Evolutionary conservation across 2,329 filamentous ascomycete genomes (phyloP).

Genomic region (Didymella exigua): DNA sequence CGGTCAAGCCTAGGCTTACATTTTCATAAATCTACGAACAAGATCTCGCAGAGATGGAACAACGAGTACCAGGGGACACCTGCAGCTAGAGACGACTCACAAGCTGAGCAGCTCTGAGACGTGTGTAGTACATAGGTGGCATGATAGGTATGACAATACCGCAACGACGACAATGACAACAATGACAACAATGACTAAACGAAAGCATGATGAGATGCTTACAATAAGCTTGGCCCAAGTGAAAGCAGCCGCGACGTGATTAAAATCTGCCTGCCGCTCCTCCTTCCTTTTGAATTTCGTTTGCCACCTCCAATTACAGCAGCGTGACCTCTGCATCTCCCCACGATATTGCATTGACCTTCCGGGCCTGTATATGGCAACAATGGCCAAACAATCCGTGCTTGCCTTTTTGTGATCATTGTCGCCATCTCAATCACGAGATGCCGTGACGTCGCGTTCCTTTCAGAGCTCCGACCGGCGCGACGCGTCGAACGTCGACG

Average conservation of each 20-base stretch:
- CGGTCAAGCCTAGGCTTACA: no score
- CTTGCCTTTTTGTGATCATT: background rate
- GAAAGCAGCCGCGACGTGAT: no score
- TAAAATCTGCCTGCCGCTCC: no score
- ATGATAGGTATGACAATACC: no score
- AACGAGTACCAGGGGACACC: no score
- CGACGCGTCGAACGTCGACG: slow-evolving; percentile 20
- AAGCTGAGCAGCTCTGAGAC: no score
- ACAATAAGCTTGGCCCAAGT: no score
- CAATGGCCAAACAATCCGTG: background rate
- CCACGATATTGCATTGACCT: background rate
- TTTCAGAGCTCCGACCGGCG: slow-evolving; percentile 4
- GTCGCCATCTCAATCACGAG: background rate
- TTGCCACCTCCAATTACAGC: background rate
- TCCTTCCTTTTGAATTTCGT: background rate
- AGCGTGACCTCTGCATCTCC: background rate
- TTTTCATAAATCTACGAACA: no score
- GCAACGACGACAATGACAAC: background rate
- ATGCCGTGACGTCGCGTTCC: slow-evolving; percentile 10
- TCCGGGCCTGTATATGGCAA: background rate
- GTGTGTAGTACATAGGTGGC: no score
- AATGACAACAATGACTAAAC: background rate
- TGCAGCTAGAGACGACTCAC: background rate
- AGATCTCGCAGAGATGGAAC: no score
- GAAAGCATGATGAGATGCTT: background rate